A percentile compares a stretch with the other conserved stretches of the same genome.
These are phyloP conservation scores for Globisporangium abappressorium DNA, from an alignment of 352 stramenopile species.

Conservation along the genomic window DNA sequence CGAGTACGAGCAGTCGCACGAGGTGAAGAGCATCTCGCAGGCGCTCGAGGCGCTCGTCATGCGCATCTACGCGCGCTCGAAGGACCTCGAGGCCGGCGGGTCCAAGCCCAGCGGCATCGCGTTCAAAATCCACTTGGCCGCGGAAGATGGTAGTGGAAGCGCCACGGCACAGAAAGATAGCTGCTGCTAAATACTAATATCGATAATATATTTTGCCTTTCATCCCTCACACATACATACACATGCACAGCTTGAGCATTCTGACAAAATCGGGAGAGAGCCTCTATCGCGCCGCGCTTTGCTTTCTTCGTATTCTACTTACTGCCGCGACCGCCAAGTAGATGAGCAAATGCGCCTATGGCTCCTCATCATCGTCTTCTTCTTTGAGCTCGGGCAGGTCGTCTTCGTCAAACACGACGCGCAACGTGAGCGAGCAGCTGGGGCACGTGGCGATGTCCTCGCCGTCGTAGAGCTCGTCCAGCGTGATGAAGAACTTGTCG, in stretches of 20 bases:
- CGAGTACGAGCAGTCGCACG: constrained; percentile 47
- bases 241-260: background rate
- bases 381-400: constrained; percentile 69
- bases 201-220: constrained; percentile 13
- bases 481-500: constrained; percentile 89
- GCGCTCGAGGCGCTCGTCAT: constrained; percentile 64
- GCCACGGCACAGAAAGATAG: constrained; percentile 18
- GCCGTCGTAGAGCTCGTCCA: constrained; percentile 90
- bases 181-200: constrained; percentile 39
- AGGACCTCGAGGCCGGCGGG: constrained; percentile 46
- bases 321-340: background rate
- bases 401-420: constrained; percentile 95
- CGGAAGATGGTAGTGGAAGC: background rate
- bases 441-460: constrained; percentile 97
- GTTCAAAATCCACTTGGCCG: constrained; percentile 35
- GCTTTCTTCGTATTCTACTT: background rate
- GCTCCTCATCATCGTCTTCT: constrained; percentile 29
- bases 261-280: background rate
- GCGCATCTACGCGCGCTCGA: constrained; percentile 67
- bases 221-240: background rate
- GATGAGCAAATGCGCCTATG: background rate
- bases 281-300: background rate
- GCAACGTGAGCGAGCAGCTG: constrained; percentile 95
- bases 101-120: constrained; percentile 42
- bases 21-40: constrained; percentile 44